Base-by-base conservation (phyloP, 768 basidiomycete genomes). In the Tremella yokohamensis region DNA sequence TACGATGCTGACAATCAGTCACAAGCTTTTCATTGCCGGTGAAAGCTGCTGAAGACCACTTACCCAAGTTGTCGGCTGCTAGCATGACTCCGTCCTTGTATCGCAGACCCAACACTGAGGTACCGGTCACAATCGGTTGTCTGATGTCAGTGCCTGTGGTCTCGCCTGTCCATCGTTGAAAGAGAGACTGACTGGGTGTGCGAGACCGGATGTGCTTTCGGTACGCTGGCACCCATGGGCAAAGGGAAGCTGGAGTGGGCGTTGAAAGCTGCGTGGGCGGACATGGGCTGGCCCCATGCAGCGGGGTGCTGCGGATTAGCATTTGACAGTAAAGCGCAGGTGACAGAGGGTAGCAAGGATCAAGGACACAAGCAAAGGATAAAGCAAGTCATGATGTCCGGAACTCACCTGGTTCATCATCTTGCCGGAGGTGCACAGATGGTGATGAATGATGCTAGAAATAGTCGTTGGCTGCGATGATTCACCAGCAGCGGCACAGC, bases 31-130 rank as follows among this genome's bases (percentile, higher is more conserved):
- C 40, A 38, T 22, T 12, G 18, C 13, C 1, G 11, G 37, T 54
- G 19, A 8, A 26, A 16, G 12, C 11, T 19, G 38, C 47, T 11
- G 40, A 76, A 18, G n/a, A 12, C 24, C 18, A 62, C 83, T 55
- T 61, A 93, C 93, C 93, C 51, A 98, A 87, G 70, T 87, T 97
- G 81, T 99, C 96, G 38, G 96, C 92, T 26, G 96, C 92, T 82
- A 99, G 85, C 89, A 99, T 94, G 64, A 99, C 84, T 8, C 96
- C 96, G 69, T 90, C 91, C 77, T 93, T 91, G 82, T 83, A 98
- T 78, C 89, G 89, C 78, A 99, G 81, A 1, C 88, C 96, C 34
- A 99, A 82, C 4, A 99, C 91, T 56, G 87, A 89, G n/a, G 94
- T 93, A 57, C 94, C 96, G 0, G 94, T 98, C 8, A 97, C 90